Conservation (phyloP, 805 yeast genomes). For the Suhomyces kilbournensis region DNA sequence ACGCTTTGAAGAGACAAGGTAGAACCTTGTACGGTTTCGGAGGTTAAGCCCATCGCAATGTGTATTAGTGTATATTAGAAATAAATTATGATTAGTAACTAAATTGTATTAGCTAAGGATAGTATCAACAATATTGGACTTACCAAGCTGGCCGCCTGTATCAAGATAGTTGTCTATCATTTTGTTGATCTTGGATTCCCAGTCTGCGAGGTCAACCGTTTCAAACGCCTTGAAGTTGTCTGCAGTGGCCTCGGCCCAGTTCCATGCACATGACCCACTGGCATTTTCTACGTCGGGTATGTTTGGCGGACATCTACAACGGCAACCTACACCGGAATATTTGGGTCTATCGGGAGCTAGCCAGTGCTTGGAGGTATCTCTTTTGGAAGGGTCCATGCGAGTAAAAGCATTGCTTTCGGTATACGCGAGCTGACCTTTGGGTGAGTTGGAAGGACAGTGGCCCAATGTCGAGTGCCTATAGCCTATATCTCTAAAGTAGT, state of each 20-base stretch:
- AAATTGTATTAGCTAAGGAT: constrained; percentile 6
- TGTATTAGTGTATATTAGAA: constrained; percentile 14
- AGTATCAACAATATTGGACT: constrained; percentile 10
- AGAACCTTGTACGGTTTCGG: constrained; percentile 99
- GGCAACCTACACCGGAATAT: constrained; percentile 68
- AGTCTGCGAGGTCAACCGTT: constrained; percentile 13
- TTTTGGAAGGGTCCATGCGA: constrained; percentile 29
- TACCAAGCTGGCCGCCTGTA: constrained; percentile 11
- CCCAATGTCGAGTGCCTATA: constrained; percentile 76
- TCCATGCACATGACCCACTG: constrained; percentile 14
- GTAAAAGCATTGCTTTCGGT: not conserved
- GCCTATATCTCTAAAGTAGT: constrained; percentile 91
- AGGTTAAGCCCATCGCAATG: constrained; percentile 59
- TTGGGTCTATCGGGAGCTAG: constrained; percentile 28
- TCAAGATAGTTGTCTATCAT: constrained; percentile 8
- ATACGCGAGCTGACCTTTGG: constrained; percentile 49
- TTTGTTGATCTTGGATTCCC: constrained; percentile 15
- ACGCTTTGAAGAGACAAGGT: constrained; percentile 99
- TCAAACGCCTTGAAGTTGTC: constrained; percentile 12
- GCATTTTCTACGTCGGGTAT: constrained; percentile 18
- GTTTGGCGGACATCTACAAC: constrained; percentile 71
- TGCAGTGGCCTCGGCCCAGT: constrained; percentile 16
- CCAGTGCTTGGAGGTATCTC: constrained; percentile 28
- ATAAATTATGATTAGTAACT: constrained; percentile 9
- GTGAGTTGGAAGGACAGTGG: constrained; percentile 75